Percentiles rank a stretch among this genome's conserved stretches.
These are phyloP conservation scores for Malus asiatica DNA, from an alignment of 306 rosid species.

Conservation along the genomic window DNA sequence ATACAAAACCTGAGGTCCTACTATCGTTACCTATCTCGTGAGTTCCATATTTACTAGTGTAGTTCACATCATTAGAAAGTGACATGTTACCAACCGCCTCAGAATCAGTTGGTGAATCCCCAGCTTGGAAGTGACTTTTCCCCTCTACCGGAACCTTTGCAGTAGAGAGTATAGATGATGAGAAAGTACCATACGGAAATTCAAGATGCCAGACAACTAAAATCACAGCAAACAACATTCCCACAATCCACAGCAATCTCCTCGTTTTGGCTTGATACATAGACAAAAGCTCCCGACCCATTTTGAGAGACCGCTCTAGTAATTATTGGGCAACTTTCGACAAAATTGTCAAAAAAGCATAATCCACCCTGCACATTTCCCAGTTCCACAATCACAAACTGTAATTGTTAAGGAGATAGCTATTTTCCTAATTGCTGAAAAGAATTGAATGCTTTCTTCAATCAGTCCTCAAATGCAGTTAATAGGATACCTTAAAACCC, in stretches of 20 bases:
- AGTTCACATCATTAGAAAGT: constrained; percentile 21
- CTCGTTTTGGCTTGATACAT: constrained; percentile 36
- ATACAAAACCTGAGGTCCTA: constrained; percentile 7
- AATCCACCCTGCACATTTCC: constrained; percentile 33
- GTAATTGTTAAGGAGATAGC: not conserved
- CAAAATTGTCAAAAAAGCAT: constrained; percentile 8
- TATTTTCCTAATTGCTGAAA: not conserved
- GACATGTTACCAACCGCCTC: constrained; percentile 12
- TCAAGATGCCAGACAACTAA: constrained; percentile 44
- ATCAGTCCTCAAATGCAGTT: not conserved
- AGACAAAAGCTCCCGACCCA: constrained; percentile 46
- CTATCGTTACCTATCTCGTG: constrained; percentile 19
- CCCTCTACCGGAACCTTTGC: constrained; percentile 16
- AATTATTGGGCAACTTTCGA: constrained; percentile 18
- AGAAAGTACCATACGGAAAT: constrained; percentile 35
- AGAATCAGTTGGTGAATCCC: constrained; percentile 20
- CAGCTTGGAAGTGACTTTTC: constrained; percentile 19
- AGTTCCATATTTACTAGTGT: constrained; percentile 9
- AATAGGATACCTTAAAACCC: not conserved
- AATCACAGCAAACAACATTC: constrained; percentile 43
- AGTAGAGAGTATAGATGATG: constrained; percentile 33
- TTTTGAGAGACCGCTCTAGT: constrained; percentile 23
- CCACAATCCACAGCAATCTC: constrained; percentile 47
- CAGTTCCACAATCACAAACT: constrained; percentile 2
- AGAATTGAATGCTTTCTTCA: not conserved